These are phyloP conservation scores for Dictyostelium citrinum DNA, from an alignment of 78 protist species.

Conservation along the genomic window DNA sequence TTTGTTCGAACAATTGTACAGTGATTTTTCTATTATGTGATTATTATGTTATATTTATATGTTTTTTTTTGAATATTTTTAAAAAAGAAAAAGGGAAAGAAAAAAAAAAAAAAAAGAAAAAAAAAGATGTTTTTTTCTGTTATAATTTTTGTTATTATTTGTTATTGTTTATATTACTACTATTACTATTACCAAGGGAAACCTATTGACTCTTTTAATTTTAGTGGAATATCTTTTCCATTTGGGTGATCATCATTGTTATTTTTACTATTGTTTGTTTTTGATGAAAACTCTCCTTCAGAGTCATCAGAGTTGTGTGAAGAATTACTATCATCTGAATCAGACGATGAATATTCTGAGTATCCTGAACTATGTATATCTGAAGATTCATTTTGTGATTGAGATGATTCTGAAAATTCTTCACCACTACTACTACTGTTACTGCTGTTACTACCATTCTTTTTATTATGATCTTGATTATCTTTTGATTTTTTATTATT, in stretches of 20 bases:
- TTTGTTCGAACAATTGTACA: background rate
- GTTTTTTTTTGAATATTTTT: background rate
- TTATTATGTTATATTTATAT: background rate
- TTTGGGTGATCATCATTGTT: background rate
- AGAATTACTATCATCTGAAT: constrained; percentile 14
- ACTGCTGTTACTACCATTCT: background rate
- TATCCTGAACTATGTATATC: constrained; percentile 25
- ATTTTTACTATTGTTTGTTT: background rate
- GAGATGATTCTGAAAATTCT: constrained; percentile 34
- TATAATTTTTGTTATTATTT: background rate
- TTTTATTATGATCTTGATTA: background rate
- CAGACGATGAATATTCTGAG: constrained; percentile 19
- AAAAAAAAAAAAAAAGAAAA: background rate
- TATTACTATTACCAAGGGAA: background rate
- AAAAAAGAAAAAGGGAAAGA: background rate
- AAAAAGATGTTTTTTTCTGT: background rate
- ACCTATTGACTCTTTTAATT: background rate
- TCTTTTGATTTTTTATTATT: background rate
- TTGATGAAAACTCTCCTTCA: background rate
- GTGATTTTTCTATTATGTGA: background rate
- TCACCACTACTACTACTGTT: constrained; percentile 15
- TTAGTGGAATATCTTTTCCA: background rate
- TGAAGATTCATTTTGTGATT: constrained; percentile 17
- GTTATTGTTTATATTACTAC: background rate
- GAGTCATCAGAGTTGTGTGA: background rate